phyloP scores from a whole-genome alignment of 495 filamentous ascomycete species.

The Penicillium bialowiezense region DNA sequence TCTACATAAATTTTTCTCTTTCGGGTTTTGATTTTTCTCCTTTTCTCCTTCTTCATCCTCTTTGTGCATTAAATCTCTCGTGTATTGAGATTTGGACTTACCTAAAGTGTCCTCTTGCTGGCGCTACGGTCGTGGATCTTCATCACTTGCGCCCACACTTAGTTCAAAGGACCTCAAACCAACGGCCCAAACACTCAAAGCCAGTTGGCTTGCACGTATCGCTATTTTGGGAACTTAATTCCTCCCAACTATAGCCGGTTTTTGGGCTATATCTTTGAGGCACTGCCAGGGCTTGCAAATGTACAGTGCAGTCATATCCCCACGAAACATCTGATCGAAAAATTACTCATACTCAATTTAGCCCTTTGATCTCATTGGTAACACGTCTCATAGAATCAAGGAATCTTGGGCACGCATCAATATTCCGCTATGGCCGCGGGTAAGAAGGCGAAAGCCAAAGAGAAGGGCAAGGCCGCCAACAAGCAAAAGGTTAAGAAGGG shows the following conservation, averaged over 20 bases:
- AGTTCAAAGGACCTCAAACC: slow-evolving; percentile 17
- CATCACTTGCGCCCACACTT: slow-evolving; percentile 34
- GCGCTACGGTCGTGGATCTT: slow-evolving; percentile 32
- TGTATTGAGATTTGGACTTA: slow-evolving; percentile 24
- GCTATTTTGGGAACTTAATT: slow-evolving; percentile 5
- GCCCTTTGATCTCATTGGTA: slow-evolving; percentile 36
- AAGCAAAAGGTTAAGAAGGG: slow-evolving; percentile 44
- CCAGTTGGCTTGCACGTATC: slow-evolving; percentile 16
- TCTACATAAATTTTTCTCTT: slow-evolving; percentile 5
- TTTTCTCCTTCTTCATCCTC: slow-evolving; percentile 6
- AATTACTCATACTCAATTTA: slow-evolving; percentile 26
- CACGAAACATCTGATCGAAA: slow-evolving; percentile 31
- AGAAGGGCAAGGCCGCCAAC: slow-evolving; percentile 30
- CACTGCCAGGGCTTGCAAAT: slow-evolving; percentile 34
- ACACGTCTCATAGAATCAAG: slow-evolving; percentile 34
- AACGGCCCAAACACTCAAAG: slow-evolving; percentile 16
- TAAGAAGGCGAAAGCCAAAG: slow-evolving; percentile 38
- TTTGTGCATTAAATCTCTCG: slow-evolving; percentile 12
- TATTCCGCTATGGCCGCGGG: slow-evolving; percentile 31
- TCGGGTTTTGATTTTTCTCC: slow-evolving; percentile 7
- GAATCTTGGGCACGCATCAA: slow-evolving; percentile 37
- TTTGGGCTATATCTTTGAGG: slow-evolving; percentile 41
- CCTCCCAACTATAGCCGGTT: slow-evolving; percentile 9
- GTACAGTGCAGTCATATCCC: slow-evolving; percentile 30
- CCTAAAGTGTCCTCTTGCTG: slow-evolving; percentile 22